These are phyloP conservation scores for Pogostemon cablin DNA, from an alignment of 257 asterid genomes.

Conservation along the genomic window DNA sequence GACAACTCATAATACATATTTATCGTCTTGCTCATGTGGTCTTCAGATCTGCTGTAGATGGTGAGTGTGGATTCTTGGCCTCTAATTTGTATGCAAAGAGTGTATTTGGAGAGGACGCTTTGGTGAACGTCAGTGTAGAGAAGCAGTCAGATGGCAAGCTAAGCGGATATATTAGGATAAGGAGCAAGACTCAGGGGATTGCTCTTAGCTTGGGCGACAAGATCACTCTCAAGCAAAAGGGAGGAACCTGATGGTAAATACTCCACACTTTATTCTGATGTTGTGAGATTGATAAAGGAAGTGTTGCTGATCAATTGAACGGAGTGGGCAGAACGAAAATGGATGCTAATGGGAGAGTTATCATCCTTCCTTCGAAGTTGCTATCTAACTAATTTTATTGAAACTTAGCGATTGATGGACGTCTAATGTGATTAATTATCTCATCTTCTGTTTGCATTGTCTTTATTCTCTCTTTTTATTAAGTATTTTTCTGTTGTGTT, in stretches of 20 bases:
- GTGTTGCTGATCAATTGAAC: slow-evolving; percentile 11
- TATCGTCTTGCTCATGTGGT: slow-evolving; percentile 18
- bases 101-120: slow-evolving; percentile 97
- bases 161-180: slow-evolving; percentile 92
- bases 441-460: background rate
- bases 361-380: slow-evolving; percentile 20
- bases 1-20: slow-evolving; percentile 11
- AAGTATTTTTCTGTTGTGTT: background rate
- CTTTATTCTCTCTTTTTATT: background rate
- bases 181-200: slow-evolving; percentile 99
- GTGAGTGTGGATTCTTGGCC: slow-evolving; percentile 97
- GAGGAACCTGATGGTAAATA: slow-evolving; percentile 76
- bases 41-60: slow-evolving; percentile 93
- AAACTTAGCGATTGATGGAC: slow-evolving; percentile 10
- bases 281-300: background rate
- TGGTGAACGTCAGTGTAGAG: slow-evolving; percentile 93
- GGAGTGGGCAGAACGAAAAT: background rate
- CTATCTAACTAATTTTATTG: background rate
- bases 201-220: slow-evolving; percentile 99
- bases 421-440: background rate
- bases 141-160: slow-evolving; percentile 88
- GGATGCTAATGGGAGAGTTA: too few species aligned
- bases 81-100: slow-evolving; percentile 97
- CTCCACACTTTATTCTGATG: slow-evolving; percentile 8
- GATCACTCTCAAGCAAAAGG: slow-evolving; percentile 97